These are phyloP conservation scores for Sporormia fimetaria DNA, from an alignment of 495 filamentous ascomycete species.

Conservation along the genomic window DNA sequence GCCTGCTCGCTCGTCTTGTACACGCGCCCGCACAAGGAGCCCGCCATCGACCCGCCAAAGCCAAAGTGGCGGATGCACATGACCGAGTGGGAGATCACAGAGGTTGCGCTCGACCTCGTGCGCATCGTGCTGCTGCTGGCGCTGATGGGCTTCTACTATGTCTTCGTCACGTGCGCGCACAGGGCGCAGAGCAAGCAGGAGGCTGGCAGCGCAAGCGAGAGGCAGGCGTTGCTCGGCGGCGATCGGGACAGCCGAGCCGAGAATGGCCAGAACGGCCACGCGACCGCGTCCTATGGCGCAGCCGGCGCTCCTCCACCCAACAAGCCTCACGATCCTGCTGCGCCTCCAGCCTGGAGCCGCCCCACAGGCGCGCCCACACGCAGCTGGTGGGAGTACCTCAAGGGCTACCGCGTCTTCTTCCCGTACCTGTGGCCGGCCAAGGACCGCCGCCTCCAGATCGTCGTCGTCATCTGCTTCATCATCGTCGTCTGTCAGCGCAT, in stretches of 20 bases:
- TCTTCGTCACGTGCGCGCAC: conserved; percentile 37
- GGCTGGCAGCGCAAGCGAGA: conserved; percentile 39
- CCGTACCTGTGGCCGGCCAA: conserved; percentile 90
- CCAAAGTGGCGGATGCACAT: conserved; percentile 37
- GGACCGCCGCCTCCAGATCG: conserved; percentile 54
- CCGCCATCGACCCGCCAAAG: conserved; percentile 42
- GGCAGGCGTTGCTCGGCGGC: conserved; percentile 38
- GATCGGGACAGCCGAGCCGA: conserved; percentile 32
- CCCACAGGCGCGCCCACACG: conserved; percentile 54
- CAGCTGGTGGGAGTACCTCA: conserved; percentile 83
- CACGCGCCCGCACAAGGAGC: conserved; percentile 46
- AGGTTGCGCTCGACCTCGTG: conserved; percentile 47
- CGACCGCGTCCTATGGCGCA: conserved; percentile 41
- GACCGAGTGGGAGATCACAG: conserved; percentile 55
- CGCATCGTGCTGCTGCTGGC: conserved; percentile 49
- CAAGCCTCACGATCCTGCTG: conserved; percentile 31
- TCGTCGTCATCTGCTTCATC: conserved; percentile 68
- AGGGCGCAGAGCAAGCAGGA: conserved; percentile 29
- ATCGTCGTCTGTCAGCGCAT: conserved; percentile 65
- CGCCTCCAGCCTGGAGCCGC: conserved; percentile 50
- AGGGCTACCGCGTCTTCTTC: conserved; percentile 79
- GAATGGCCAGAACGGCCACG: conserved; percentile 39
- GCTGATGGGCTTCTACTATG: conserved; percentile 48
- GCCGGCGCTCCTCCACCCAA: conserved; percentile 31
- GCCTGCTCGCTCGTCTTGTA: conserved; percentile 52